Base-by-base conservation (phyloP, 257 asterid genomes). In the Solanum tarapatanum region DNA sequence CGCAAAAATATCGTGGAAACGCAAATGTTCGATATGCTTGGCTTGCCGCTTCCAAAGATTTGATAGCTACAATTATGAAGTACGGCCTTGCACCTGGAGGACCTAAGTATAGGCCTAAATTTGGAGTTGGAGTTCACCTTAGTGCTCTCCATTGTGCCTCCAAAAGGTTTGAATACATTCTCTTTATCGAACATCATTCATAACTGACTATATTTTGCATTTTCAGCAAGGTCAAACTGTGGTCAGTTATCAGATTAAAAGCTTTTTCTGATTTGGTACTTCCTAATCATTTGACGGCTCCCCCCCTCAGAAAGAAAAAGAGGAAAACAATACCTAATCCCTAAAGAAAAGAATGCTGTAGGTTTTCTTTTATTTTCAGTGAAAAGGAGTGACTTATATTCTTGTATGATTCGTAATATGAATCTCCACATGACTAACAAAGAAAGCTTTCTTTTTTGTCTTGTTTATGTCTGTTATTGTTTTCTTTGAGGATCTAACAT, bases 11-110 rank as follows among this genome's bases (percentile, higher is more conserved):
- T 88, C 98, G 96, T 24, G 99, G 98, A 58, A 91, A 91, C 93
- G 93, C 97, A 82, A 96, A 95, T 92, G 90, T 96, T 69, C 91
- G 48, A 85, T 93, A 91, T 86, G 99, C 98, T 35, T 96, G 98
- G 99, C 97, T 96, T 86, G 98, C 98, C 62, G 93, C 93, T 89
- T 91, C 94, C 28, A 92, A 91, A 87, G 92, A 79, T 87, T 89
- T 93, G 24, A 86, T 91, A 55, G 88, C 91, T 5, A 89, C 92
- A 85, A 90, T 94, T n/a, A 68, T 92, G 88, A 91, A 94, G 51
- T 94, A 92, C 87, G 98, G 99, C 33, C 86, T 95, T 88, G 95
- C 94, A 86, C 83, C 84, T 89, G 88, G 88, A 41, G 92, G 88
- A 58, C 86, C 88, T 36, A 93, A 90, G 48, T n/a, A 55, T 84